Percentiles rank a stretch among this genome's conserved stretches.
phyloP scores from a whole-genome alignment of 2,329 filamentous ascomycete genomes.

The Xylaria sp. region DNA sequence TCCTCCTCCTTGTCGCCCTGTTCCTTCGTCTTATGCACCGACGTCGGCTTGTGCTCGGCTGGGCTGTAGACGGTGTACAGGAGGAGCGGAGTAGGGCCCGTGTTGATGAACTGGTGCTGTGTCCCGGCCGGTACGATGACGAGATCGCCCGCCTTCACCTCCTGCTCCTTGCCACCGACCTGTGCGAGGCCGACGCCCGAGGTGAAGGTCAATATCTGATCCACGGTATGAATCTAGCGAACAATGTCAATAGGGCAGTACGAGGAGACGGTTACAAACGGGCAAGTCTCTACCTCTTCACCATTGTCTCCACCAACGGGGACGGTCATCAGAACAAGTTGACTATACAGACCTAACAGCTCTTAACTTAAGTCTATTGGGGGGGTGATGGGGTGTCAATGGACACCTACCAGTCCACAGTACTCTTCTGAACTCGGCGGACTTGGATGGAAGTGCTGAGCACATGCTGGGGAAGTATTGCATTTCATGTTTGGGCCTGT shows the following conservation, averaged over 20 bases:
- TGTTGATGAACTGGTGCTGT: constrained; percentile 68
- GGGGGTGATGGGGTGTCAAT: neutral
- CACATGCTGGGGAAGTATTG: constrained; percentile 62
- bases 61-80: constrained; percentile 66
- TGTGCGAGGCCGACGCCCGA: constrained; percentile 60
- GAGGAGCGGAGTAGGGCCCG: constrained; percentile 59
- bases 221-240: constrained; percentile 56
- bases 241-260: constrained; percentile 18
- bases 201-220: constrained; percentile 67
- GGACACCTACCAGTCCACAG: constrained; percentile 51
- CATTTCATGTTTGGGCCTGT: constrained; percentile 56
- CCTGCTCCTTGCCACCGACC: constrained; percentile 60
- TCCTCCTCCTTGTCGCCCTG: constrained; percentile 65
- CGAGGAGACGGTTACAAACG: neutral
- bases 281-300: constrained; percentile 61
- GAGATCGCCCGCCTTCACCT: constrained; percentile 43
- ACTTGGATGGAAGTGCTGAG: constrained; percentile 54
- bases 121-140: constrained; percentile 63
- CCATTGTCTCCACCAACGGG: constrained; percentile 66
- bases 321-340: constrained; percentile 67
- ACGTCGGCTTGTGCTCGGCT: constrained; percentile 62
- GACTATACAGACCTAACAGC: constrained; percentile 55
- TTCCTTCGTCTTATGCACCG: constrained; percentile 65
- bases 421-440: constrained; percentile 62
- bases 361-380: neutral